Evolutionary conservation across 352 stramenopile species (phyloP).

Genomic region (Elongisporangium prolatum): DNA sequence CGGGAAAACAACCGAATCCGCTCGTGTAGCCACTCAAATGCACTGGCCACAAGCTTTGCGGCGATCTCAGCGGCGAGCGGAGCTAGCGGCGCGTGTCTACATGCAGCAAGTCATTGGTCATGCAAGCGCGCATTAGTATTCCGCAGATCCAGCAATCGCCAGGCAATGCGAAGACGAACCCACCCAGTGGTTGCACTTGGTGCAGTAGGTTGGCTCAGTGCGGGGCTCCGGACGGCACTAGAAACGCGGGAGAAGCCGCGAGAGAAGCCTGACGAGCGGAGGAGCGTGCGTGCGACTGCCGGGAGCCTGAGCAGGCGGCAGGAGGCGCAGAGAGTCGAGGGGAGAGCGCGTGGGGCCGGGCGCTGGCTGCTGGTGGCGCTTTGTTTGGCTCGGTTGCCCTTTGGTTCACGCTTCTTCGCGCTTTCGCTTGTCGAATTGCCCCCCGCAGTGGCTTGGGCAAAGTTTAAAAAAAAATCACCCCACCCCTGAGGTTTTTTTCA

Average conservation of each 20-base stretch:
- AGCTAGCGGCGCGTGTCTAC: background rate
- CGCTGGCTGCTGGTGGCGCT: background rate
- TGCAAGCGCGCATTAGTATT: background rate
- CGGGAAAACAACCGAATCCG: background rate
- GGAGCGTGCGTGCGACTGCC: background rate
- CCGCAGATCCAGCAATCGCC: background rate
- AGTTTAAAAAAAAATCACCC: background rate
- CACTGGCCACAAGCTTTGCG: background rate
- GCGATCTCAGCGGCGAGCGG: too few species aligned
- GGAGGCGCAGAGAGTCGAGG: background rate
- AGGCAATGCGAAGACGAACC: background rate
- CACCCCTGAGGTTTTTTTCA: background rate
- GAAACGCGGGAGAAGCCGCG: background rate
- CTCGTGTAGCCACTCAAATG: background rate
- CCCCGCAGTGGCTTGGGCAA: background rate
- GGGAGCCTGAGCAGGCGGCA: background rate
- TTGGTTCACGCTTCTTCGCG: background rate
- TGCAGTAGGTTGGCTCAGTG: background rate
- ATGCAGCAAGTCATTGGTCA: background rate
- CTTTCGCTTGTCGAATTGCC: background rate
- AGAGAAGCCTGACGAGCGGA: background rate
- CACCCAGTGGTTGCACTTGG: background rate
- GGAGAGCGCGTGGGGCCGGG: background rate
- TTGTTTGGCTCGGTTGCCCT: background rate
- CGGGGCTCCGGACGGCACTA: background rate